These are phyloP conservation scores for Trametes maxima DNA, from an alignment of 768 basidiomycete species.

Conservation along the genomic window DNA sequence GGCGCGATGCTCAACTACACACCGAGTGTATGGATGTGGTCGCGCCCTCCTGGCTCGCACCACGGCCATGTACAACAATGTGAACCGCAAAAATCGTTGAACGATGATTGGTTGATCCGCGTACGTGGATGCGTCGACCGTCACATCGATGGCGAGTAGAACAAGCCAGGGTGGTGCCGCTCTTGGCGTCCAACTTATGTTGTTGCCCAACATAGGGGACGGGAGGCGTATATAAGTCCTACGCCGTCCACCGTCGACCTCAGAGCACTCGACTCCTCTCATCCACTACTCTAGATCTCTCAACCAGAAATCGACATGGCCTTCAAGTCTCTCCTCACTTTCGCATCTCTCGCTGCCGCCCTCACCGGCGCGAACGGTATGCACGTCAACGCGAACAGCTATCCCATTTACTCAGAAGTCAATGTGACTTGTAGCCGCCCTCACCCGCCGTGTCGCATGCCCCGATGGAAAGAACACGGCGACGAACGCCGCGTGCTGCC, in stretches of 20 bases:
- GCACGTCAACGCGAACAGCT: background rate
- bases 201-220: no score
- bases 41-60: no score
- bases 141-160: background rate
- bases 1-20: no score
- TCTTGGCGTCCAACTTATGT: background rate
- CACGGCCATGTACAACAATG: no score
- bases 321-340: conserved; percentile 22
- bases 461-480: conserved; percentile 34
- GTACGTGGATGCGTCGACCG: background rate
- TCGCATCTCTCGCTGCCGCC: conserved; percentile 19
- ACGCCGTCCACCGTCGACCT: background rate
- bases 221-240: conserved; percentile 6
- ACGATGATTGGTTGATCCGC: background rate
- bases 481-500: conserved; percentile 35
- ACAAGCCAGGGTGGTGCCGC: background rate
- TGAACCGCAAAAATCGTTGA: background rate
- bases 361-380: conserved; percentile 19
- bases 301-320: conserved; percentile 19
- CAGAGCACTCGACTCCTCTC: conserved; percentile 10
- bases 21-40: no score
- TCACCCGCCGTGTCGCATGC: conserved; percentile 30
- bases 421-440: conserved; percentile 15
- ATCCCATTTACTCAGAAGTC: conserved; percentile 8
- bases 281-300: background rate